A percentile compares a stretch with the other conserved stretches of the same genome.
These are phyloP conservation scores for Alternaria triticimaculans DNA, from an alignment of 2,329 filamentous ascomycete genomes.

Conservation along the genomic window DNA sequence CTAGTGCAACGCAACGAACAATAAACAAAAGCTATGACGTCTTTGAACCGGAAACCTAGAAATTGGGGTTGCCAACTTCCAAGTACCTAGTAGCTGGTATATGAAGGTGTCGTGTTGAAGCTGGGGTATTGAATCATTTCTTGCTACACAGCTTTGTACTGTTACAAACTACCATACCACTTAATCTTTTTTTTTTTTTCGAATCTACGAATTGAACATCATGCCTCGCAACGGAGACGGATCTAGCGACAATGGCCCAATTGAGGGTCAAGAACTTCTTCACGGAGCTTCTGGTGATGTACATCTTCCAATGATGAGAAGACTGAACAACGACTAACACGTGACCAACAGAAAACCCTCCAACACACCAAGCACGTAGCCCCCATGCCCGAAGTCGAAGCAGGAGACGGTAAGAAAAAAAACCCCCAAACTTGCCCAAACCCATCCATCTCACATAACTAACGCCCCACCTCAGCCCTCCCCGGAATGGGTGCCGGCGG, in stretches of 20 bases:
- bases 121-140: background rate
- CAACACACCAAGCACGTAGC: slow-evolving; percentile 47
- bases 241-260: slow-evolving; percentile 49
- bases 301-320: slow-evolving; percentile 4
- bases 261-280: slow-evolving; percentile 48
- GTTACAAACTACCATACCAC: background rate
- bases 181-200: background rate
- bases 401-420: slow-evolving; percentile 36
- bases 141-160: background rate
- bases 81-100: background rate
- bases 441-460: background rate
- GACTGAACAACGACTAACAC: background rate
- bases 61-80: slow-evolving; percentile 10
- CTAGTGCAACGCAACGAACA: background rate
- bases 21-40: slow-evolving; percentile 11
- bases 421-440: background rate
- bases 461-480: slow-evolving; percentile 7
- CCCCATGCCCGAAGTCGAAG: slow-evolving; percentile 42
- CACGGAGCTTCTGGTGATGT: slow-evolving; percentile 49
- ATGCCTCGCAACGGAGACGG: slow-evolving; percentile 54
- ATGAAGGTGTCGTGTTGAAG: background rate
- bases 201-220: background rate
- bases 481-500: slow-evolving; percentile 18
- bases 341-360: slow-evolving; percentile 26
- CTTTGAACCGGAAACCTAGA: background rate